A percentile compares a stretch with the other conserved stretches of the same genome.
These are phyloP conservation scores for Uncinocarpus reesii DNA, from an alignment of 2,329 filamentous ascomycete species.

Conservation along the genomic window DNA sequence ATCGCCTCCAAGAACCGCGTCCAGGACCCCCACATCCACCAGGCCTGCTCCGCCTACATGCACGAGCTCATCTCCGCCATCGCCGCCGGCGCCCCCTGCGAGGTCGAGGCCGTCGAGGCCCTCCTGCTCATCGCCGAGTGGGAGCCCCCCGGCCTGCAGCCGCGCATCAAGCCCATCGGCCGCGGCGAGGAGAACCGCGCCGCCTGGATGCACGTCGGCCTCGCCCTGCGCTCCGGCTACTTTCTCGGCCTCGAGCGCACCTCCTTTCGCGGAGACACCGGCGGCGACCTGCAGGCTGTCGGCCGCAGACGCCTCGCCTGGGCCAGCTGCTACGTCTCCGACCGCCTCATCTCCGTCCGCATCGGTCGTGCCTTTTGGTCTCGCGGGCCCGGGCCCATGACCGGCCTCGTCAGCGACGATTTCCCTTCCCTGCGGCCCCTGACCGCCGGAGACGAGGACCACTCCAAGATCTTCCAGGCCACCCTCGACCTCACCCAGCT, in stretches of 20 bases:
- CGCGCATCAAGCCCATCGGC: slow-evolving; percentile 52
- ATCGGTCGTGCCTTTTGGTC: slow-evolving; percentile 67
- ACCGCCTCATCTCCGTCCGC: slow-evolving; percentile 58
- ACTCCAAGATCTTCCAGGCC: slow-evolving; percentile 59
- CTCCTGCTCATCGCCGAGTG: slow-evolving; percentile 61
- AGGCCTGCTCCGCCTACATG: slow-evolving; percentile 59
- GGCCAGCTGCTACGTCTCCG: slow-evolving; percentile 58
- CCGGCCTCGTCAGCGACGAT: slow-evolving; percentile 53
- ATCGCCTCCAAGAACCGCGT: slow-evolving; percentile 62
- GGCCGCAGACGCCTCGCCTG: slow-evolving; percentile 57
- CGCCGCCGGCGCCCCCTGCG: slow-evolving; percentile 55
- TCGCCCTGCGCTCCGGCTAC: slow-evolving; percentile 59
- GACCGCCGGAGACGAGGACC: slow-evolving; percentile 52
- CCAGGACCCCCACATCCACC: slow-evolving; percentile 53
- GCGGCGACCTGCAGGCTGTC: slow-evolving; percentile 49
- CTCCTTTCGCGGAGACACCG: slow-evolving; percentile 52
- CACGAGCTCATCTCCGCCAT: slow-evolving; percentile 57
- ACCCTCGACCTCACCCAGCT: slow-evolving; percentile 61
- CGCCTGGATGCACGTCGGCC: slow-evolving; percentile 67
- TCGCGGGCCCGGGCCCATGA: slow-evolving; percentile 57
- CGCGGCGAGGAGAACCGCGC: slow-evolving; percentile 64
- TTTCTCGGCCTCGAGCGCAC: slow-evolving; percentile 60
- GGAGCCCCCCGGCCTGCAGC: slow-evolving; percentile 56
- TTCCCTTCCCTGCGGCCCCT: slow-evolving; percentile 56
- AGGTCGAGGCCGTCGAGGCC: slow-evolving; percentile 61